Evolutionary conservation across 129 eudicot species (phyloP).

Genomic region (Flaveria linearis): DNA sequence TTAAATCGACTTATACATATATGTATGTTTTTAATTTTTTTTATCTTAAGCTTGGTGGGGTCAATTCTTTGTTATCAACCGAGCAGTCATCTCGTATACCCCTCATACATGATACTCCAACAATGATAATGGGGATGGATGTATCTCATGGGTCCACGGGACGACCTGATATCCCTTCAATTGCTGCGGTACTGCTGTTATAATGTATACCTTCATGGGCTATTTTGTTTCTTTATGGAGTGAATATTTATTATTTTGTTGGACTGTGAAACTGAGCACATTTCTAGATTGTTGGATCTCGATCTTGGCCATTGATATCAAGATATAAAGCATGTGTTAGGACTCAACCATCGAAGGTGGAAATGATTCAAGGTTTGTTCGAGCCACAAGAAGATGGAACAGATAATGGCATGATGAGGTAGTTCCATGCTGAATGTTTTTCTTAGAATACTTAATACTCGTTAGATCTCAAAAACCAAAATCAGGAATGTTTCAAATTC

Average conservation of each 20-base stretch:
- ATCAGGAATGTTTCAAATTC: not conserved
- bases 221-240: slow-evolving; percentile 10
- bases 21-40: not conserved
- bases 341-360: slow-evolving; percentile 81
- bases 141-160: slow-evolving; percentile 96
- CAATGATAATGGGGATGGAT: slow-evolving; percentile 96
- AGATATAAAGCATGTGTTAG: slow-evolving; percentile 93
- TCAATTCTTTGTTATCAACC: slow-evolving; percentile 78
- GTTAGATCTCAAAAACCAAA: slow-evolving; percentile 2
- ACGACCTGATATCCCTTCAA: slow-evolving; percentile 75
- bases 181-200: slow-evolving; percentile 76
- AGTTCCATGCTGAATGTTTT: not conserved
- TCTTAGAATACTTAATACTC: not conserved
- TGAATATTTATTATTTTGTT: slow-evolving; percentile 26
- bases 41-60: slow-evolving; percentile 80
- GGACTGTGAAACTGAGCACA: slow-evolving; percentile 15
- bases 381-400: slow-evolving; percentile 75
- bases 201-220: slow-evolving; percentile 10
- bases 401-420: slow-evolving; percentile 98
- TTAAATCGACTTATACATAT: not conserved
- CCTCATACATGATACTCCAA: slow-evolving; percentile 72
- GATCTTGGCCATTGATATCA: slow-evolving; percentile 85
- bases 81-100: slow-evolving; percentile 67
- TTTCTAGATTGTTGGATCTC: slow-evolving; percentile 90
- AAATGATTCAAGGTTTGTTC: slow-evolving; percentile 78